phyloP scores from a whole-genome alignment of 2,329 filamentous ascomycete genomes.

The Aspergillus pseudonomiae region DNA sequence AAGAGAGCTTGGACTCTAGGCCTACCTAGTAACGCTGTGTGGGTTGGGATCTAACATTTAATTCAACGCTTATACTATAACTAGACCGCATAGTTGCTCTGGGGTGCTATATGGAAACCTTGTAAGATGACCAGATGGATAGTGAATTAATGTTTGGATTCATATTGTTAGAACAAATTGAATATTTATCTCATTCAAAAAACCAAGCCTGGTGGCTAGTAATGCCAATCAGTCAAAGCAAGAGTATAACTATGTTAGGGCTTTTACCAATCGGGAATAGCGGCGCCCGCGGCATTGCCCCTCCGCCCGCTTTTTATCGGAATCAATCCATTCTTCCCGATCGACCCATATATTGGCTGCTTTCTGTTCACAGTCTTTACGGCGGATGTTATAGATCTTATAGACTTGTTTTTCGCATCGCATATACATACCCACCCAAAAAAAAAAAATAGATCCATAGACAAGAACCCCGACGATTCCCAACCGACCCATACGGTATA shows the following conservation, averaged over 20 bases:
- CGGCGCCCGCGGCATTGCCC: slow-evolving; percentile 4
- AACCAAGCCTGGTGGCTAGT: too few species aligned
- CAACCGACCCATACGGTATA: background rate
- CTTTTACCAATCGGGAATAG: slow-evolving; percentile 18
- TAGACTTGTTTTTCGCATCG: background rate
- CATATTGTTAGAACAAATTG: too few species aligned
- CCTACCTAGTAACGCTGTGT: too few species aligned
- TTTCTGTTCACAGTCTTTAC: background rate
- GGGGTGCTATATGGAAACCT: too few species aligned
- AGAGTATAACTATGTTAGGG: slow-evolving; percentile 5
- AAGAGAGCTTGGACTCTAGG: too few species aligned
- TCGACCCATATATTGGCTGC: background rate
- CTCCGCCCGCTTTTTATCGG: slow-evolving; percentile 7
- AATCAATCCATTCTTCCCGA: slow-evolving; percentile 2
- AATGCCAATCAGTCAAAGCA: too few species aligned
- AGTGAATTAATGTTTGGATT: too few species aligned
- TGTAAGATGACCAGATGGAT: too few species aligned
- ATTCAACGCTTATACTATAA: too few species aligned
- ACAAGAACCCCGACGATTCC: background rate
- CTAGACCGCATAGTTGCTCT: too few species aligned
- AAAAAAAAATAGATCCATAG: background rate
- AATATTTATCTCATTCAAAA: too few species aligned
- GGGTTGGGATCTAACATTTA: too few species aligned
- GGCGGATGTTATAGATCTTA: background rate
- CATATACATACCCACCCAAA: background rate